Evolutionary conservation across 257 asterid species (phyloP).

Genomic region (Ophiorrhiza pumila): DNA sequence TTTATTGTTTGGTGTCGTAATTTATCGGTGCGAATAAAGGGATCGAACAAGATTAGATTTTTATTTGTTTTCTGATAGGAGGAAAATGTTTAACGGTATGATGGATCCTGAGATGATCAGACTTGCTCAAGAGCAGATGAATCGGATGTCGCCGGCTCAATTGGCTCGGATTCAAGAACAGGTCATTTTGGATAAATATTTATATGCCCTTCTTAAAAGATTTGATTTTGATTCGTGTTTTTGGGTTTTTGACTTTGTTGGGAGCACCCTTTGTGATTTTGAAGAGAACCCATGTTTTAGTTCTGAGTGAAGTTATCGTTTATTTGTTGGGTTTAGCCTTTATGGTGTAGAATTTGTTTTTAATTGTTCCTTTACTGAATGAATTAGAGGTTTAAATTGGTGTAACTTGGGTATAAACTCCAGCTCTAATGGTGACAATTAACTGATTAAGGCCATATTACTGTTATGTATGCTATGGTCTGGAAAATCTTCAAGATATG

Average conservation of each 20-base stretch:
- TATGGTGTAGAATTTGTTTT: not conserved
- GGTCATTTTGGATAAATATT: constrained; percentile 33
- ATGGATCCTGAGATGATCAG: constrained; percentile 93
- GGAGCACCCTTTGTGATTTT: not conserved
- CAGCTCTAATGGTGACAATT: not conserved
- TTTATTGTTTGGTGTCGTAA: not conserved
- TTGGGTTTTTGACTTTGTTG: not conserved
- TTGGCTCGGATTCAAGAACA: constrained; percentile 92
- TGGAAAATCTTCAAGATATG: not conserved
- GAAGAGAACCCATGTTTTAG: not conserved
- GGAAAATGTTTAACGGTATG: constrained; percentile 69
- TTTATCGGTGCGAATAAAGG: not conserved
- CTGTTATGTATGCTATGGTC: not conserved
- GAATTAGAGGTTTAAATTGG: not conserved
- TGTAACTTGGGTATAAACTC: not conserved
- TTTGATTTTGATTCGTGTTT: not conserved
- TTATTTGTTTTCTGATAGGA: not conserved
- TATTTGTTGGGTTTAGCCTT: not conserved
- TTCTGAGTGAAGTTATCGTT: not conserved
- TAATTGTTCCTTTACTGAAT: not conserved
- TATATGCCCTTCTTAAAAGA: not conserved
- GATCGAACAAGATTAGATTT: not conserved
- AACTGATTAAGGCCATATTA: not conserved
- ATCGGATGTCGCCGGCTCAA: constrained; percentile 95
- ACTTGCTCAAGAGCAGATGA: constrained; percentile 99